Base-by-base conservation (phyloP, 352 stramenopile species). In the Globisporangium okanoganense region DNA sequence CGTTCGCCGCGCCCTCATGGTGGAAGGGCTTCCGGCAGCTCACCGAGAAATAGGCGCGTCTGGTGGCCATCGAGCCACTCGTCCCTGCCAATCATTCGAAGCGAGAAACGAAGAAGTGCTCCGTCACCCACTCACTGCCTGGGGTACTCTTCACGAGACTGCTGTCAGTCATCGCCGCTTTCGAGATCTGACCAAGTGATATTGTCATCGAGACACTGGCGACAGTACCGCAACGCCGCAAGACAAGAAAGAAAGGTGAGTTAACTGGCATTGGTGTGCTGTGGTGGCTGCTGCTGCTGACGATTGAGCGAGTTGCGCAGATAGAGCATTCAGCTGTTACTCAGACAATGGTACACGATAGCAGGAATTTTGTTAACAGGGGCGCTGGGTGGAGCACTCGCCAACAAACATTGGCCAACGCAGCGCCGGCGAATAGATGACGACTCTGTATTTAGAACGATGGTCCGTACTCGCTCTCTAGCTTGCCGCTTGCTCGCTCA, bases 1-100 rank as follows among this genome's bases (percentile, higher is more conserved):
- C 86, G 16, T 92, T 94, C 22, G 45, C 73, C 5, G 79, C 93
- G 14, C 95, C 95, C 7, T 72, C 61, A 8, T 91, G 90, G 76
- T 99, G 96, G 96, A 87, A 92, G 68, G 93, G 90, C 20, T 97
- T 90, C 58, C 85, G 93, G 20, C 86, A 94, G 65, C 81, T 99
- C 31, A 97, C 83, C 5, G 96, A 95, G 71, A 99, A 99, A 71
- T 96, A 87, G 48, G 29, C 13, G 57, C 16, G 8, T n/a, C 16
- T 55, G 20, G 29, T 33, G 13, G 25, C 5, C 31, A 51, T 27
- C 31, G 12, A 20, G 18, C 10, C 10, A 35, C 9, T 6, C 38
- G 9, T 44, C 5, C 5, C 38, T 8, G 38, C 16, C 38, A 9
- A 3, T 12, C 40, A n/a, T n/a, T 45, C 40, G 20, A 4, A 22